Base-by-base conservation (phyloP, 2,329 filamentous ascomycete species). In the Aspergillus spinulosporus region DNA sequence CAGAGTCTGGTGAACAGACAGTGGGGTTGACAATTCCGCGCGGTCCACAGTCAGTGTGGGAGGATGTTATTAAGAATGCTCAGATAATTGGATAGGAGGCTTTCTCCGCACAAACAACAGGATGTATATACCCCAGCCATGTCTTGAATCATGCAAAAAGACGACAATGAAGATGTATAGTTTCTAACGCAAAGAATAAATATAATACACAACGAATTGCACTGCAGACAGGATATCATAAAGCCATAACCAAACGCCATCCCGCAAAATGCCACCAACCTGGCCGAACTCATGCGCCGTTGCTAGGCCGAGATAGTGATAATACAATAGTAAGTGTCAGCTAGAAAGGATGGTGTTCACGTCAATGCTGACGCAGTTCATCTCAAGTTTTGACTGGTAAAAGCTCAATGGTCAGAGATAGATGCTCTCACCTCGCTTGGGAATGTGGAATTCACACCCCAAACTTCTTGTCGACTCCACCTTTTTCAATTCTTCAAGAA, bases 371-470 rank as follows among this genome's bases (percentile, higher is more conserved):
- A 49, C 8, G 21, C 9, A 39, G 7, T 12, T 12, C 9, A n/a
- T 7, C 11, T 12, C 5, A 15, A 48, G 9, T 12, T 37, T 36
- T 5, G n/a, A 47, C 15, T 42, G 31, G 14, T 42, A 26, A 26
- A 8, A 39, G 15, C 3, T 34, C 12, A 28, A n/a, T 26, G 8
- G 26, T 62, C 60, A 77, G 56, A 78, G 64, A 64, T 70, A 80
- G 42, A 81, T 72, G n/a, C 71, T 73, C 72, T 88, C 84, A 3
- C 90, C 90, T 49, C 82, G 78, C 62, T 79, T 78, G 11, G 89
- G 88, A 46, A 96, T 79, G 34, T 88, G 76, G 73, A 95, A 97
- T 62, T 89, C 84, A 70, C 90, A 95, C 0, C 92, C 93, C 47
- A 96, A 72, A 45, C 82, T 81, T 6, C 77, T 81, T 9, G 84